A percentile compares a stretch with the other conserved stretches of the same genome.
Conservation (phyloP, 352 stramenopile species). For the Phytopythium aichiense region DNA sequence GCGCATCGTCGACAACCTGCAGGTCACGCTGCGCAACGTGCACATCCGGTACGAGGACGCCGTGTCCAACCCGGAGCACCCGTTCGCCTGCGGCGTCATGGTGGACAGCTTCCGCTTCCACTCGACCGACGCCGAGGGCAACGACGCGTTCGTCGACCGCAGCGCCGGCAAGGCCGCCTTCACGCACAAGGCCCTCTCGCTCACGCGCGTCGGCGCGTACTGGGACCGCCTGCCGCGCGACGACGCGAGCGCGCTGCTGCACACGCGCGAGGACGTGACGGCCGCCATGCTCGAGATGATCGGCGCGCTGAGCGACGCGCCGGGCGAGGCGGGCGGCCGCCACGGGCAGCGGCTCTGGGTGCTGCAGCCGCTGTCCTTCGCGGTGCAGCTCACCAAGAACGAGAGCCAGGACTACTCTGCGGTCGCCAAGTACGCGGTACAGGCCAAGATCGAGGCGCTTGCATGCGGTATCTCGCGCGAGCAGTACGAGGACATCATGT, state of each 20-base stretch:
- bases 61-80: slow-evolving; percentile 48
- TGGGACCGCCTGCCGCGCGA: slow-evolving; percentile 52
- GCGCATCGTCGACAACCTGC: slow-evolving; percentile 77
- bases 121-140: slow-evolving; percentile 64
- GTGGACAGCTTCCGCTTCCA: slow-evolving; percentile 63
- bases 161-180: slow-evolving; percentile 30
- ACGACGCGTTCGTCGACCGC: slow-evolving; percentile 68
- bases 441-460: slow-evolving; percentile 43
- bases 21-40: slow-evolving; percentile 64
- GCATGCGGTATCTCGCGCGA: slow-evolving; percentile 55
- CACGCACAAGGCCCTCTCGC: slow-evolving; percentile 56
- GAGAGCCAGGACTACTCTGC: slow-evolving; percentile 64
- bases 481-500: slow-evolving; percentile 81
- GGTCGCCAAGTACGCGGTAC: slow-evolving; percentile 63
- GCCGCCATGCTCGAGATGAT: slow-evolving; percentile 53
- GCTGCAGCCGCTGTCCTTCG: slow-evolving; percentile 43
- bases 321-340: slow-evolving; percentile 4
- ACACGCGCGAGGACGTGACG: slow-evolving; percentile 30
- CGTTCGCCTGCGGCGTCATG: slow-evolving; percentile 74
- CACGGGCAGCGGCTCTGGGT: slow-evolving; percentile 34
- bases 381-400: slow-evolving; percentile 74
- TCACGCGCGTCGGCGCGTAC: slow-evolving; percentile 51
- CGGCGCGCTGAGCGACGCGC: slow-evolving; percentile 15
- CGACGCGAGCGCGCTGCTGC: slow-evolving; percentile 23
- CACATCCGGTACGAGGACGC: slow-evolving; percentile 79